phyloP scores from a whole-genome alignment of 78 protist genomes.

The Dictyostelium discoideum region DNA sequence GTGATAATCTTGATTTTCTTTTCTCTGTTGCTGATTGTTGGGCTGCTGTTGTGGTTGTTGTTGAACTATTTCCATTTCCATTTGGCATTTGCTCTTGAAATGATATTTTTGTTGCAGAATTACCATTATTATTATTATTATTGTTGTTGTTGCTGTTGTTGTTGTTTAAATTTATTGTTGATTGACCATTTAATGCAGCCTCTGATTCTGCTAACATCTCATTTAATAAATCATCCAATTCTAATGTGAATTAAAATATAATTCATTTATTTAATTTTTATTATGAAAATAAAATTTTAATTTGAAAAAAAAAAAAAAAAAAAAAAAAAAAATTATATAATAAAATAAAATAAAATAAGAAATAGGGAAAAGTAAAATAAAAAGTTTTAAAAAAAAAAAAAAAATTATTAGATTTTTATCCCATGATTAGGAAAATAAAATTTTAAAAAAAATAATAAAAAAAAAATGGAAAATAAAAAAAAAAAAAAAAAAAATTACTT shows the following conservation, averaged over 20 bases:
- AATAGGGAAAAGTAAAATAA: too few species aligned
- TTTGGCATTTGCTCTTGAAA: neutral
- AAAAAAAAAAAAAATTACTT: neutral
- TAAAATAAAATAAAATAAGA: too few species aligned
- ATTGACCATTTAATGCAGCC: constrained; percentile 2
- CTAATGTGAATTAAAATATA: neutral
- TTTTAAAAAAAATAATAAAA: neutral
- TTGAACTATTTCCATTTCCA: neutral
- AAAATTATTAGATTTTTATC: neutral
- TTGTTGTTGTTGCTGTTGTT: neutral
- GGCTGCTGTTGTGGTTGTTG: neutral
- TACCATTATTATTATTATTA: neutral
- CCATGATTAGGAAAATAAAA: neutral
- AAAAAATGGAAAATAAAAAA: neutral
- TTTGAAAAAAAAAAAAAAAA: too few species aligned
- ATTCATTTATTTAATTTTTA: neutral
- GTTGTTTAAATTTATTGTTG: neutral
- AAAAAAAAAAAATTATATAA: neutral
- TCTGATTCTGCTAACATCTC: constrained; percentile 28
- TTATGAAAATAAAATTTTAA: neutral
- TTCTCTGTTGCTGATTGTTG: neutral
- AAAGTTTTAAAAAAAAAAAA: too few species aligned
- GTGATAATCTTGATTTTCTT: constrained; percentile 72
- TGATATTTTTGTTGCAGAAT: neutral
- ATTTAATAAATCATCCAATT: constrained; percentile 16